Base-by-base conservation (phyloP, 2,329 filamentous ascomycete genomes). In the Beauveria scarabaeidicola region DNA sequence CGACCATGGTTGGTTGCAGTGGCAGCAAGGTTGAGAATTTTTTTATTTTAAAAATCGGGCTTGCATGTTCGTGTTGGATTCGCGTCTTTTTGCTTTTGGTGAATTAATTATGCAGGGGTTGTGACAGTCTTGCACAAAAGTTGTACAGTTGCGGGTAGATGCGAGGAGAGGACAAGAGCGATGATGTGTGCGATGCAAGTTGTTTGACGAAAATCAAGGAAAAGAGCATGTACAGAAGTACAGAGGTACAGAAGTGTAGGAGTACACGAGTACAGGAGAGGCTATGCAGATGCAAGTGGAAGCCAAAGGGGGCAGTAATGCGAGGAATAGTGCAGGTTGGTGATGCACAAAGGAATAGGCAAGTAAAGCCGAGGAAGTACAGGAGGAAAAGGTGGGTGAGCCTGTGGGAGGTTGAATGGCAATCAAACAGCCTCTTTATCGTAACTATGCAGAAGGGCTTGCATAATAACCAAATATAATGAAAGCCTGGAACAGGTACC, bases 11-110 rank as follows among this genome's bases (percentile, higher is more conserved):
- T 32, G 47, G 21, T 25, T 38, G 29, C 29, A 21, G 48, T 32
- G 7, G 29, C 11, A 15, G 44, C 44, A 27, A 21, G 47, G 15
- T 47, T 47, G 15, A 17, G 46, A 17, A 48, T 10, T n/a, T n/a
- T n/a, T n/a, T n/a, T n/a, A n/a, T n/a, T n/a, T n/a, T 25, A 13
- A 15, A 17, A 23, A 29, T 48, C 13, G 32, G 32, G 11, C 32
- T 41, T 52, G 47, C 47, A 36, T 51, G 23, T 23, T 51, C 55
- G 55, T 58, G 55, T 58, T 38, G 55, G 46, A 58, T 51, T 52
- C 47, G 55, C 55, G 55, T 58, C 44, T 44, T 58, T 52, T 51
- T 44, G 36, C 38, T 58, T 58, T n/a, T 55, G n/a, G 40, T 8
- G 36, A 6, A 15, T 38, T 47, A 6, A 15, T 38, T 47, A 54